A percentile compares a stretch with the other conserved stretches of the same genome.
phyloP scores from a whole-genome alignment of 176 grass and related monocot genomes.

The barley (Hordeum vulgare) region DNA sequence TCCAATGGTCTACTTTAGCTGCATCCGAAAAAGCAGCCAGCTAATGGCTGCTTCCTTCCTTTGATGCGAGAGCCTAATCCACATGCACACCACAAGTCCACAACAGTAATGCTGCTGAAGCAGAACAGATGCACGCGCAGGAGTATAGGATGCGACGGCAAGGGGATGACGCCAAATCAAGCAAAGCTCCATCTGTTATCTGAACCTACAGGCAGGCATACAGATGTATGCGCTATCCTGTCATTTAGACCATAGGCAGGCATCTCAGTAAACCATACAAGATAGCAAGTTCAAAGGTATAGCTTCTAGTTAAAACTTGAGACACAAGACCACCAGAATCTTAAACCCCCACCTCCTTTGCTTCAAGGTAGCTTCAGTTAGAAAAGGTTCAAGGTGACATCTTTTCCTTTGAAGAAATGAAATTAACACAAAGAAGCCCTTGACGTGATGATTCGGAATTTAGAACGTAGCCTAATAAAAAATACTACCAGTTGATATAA shows the following conservation, averaged over 20 bases:
- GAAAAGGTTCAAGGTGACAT: background rate
- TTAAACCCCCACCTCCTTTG: background rate
- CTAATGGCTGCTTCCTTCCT: background rate
- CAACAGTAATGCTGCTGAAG: background rate
- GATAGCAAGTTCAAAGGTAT: background rate
- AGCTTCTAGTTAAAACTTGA: background rate
- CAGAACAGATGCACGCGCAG: background rate
- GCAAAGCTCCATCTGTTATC: background rate
- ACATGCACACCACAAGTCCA: background rate
- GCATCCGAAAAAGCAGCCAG: constrained; percentile 12
- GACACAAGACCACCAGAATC: background rate
- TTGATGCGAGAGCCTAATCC: background rate
- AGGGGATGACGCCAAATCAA: background rate
- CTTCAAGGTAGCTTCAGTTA: background rate
- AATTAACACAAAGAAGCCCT: background rate
- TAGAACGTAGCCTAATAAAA: background rate
- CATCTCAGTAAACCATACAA: background rate
- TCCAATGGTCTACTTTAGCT: constrained; percentile 16
- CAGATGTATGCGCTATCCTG: background rate
- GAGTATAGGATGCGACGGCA: background rate
- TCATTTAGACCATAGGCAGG: background rate
- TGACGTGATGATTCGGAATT: background rate
- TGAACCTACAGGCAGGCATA: background rate
- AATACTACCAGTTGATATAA: background rate
- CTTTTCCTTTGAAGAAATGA: background rate